Base-by-base conservation (phyloP, 495 filamentous ascomycete genomes). In the Mytilinidion resinicola region DNA sequence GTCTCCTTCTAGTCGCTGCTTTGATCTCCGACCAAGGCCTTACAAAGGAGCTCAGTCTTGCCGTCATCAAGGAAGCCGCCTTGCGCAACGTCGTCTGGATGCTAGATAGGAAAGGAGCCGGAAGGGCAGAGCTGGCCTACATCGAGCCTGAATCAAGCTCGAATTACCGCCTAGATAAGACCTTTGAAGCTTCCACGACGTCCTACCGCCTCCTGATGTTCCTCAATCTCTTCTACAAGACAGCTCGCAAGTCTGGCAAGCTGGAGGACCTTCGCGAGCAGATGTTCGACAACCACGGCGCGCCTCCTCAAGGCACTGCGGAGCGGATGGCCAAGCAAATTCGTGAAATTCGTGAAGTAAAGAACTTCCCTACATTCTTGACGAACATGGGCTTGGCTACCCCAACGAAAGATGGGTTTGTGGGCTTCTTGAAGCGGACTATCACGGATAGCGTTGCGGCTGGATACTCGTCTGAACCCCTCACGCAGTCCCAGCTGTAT, bases 161-260 rank as follows among this genome's bases (percentile, higher is more conserved):
- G 3, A 48, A 72, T 0, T 80, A 79, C 58, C 77, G 77, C n/a
- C 68, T 81, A 0, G 50, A 69, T 20, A 71, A 74, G 60, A 79
- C 76, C 0, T 80, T 77, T 52, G 56, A 73, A 14, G 78, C 76
- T 9, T 71, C 69, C 49, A 71, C 69, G 30, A 77, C 75, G 1
- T 78, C 75, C 1, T 81, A 80, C 63, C 70, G 74, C 4, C 71
- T 81, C 14, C 70, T 80, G 21, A 79, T 81, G 77, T 79, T 81
- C 67, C 71, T 73, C 2, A 72, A 75, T 52, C 72, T 81, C 9
- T 80, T 81, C 63, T 72, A 72, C 12, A 69, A 68, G 36, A 74
- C 71, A 0, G 78, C 60, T 70, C 34, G 78, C 21, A 69, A 72
- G 7, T 63, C 69, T 33, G 63, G 61, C 33, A 71, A 70, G 25